Evolutionary conservation across 306 rosid genomes (phyloP), one percentile per base, ranked within the genome.

Genomic region (Myrica gale): DNA sequence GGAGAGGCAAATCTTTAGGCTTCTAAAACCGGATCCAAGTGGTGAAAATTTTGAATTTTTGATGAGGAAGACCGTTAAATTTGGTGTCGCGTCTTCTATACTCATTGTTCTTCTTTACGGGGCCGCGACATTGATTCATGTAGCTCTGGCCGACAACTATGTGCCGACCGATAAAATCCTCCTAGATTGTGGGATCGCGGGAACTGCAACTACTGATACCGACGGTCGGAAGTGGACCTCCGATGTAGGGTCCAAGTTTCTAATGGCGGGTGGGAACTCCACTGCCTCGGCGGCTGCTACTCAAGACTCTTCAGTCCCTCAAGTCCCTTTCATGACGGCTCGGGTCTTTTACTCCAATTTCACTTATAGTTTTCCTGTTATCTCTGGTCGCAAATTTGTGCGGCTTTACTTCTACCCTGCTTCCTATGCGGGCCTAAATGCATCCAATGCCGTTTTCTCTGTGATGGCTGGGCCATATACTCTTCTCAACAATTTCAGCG

Each of bases 331-430:
- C 79, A 88, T 85, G 99, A 85, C 88, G 0, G 92, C 97, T 5
- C 77, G 98, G 9, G 85, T 96, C 45, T 92, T 88, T 11, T 81
- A 0, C 13, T 83, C 89, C 0, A 68, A 78, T 0, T 90, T 83
- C 81, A 89, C 99, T 37, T 96, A 96, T 75, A 74, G 76, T 47
- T 84, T 96, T 21, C 93, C 98, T 1, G 97, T 96, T 72, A 92
- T 89, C 0, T 42, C 92, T 0, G 96, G 98, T 32, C 87, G 97
- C 68, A 89, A 85, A 10, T 96, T 92, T 76, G 68, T 96, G 55
- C 88, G 97, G 16, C 82, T 96, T 21, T 88, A 86, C 86, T 96
- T 92, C 45, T 92, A 96, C 63, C 79, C 98, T 1, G 78, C 86
- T 50, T 88, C 98, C n/a, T 96, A 90, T 54, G n/a, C 56, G 0